A percentile compares a stretch with the other conserved stretches of the same genome.
These are phyloP conservation scores for Magnusiomyces paraingens DNA, from an alignment of 1,139 yeast genomes.

Conservation along the genomic window DNA sequence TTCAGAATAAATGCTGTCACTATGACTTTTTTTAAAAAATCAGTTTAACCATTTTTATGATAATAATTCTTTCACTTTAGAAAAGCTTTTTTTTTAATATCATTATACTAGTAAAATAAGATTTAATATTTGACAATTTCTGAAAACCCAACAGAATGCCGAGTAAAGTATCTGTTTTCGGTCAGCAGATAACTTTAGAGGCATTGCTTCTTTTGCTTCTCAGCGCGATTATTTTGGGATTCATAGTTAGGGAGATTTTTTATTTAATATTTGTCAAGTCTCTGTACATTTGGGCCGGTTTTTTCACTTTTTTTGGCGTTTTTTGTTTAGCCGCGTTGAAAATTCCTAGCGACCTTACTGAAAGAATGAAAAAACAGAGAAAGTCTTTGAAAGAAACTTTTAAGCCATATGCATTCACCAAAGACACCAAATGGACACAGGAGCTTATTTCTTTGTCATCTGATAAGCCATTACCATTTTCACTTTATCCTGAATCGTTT, in stretches of 20 bases:
- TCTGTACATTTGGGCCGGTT: conserved; percentile 21
- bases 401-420: conserved; percentile 21
- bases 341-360: conserved; percentile 16
- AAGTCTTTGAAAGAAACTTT: conserved; percentile 9
- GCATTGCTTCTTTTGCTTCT: conserved; percentile 19
- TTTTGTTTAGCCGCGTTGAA: conserved; percentile 17
- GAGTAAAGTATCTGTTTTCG: conserved; percentile 15
- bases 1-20: no score
- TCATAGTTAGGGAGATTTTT: conserved; percentile 19
- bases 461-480: conserved; percentile 20
- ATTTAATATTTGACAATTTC: no score
- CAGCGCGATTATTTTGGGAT: conserved; percentile 19
- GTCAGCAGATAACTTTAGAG: conserved; percentile 20
- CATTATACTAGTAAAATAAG: no score
- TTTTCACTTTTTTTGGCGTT: conserved; percentile 19
- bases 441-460: conserved; percentile 21
- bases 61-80: no score
- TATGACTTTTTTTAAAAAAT: no score
- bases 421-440: conserved; percentile 19
- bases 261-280: conserved; percentile 20
- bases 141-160: conserved; percentile 1
- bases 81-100: no score
- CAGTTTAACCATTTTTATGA: no score
- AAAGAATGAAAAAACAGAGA: conserved; percentile 1
- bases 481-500: conserved; percentile 45